Evolutionary conservation across 495 filamentous ascomycete genomes (phyloP), one percentile per base, ranked within the genome.

Genomic region (Penicillium waksmanii): DNA sequence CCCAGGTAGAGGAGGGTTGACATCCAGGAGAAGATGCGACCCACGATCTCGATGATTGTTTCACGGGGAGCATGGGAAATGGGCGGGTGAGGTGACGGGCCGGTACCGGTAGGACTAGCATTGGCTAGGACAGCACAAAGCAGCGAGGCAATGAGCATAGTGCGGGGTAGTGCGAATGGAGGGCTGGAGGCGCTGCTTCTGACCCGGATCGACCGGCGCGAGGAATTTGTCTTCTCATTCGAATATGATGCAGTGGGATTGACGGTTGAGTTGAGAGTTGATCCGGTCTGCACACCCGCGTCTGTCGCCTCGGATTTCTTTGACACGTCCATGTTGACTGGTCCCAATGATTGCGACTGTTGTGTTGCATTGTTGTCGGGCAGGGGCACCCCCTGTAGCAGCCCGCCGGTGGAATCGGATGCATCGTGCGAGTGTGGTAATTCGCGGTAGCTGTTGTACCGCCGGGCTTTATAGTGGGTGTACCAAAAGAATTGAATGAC

Each of bases 401-500:
- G 46, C 38, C 74, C 40, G 47, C 51, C 64, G 18, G 59, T 57
- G 9, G 56, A 42, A 15, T 51, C 58, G 48, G 70, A 56, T 21
- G 69, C 65, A 10, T 70, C 56, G 49, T 64, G 49, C 35, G 69
- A 57, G 33, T 62, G 43, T n/a, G 60, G 50, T 4, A 72, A 19
- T 10, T 61, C 61, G 40, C 42, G 33, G 34, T 76, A 76, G 7
- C 58, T 68, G 50, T 71, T 77, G 43, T 69, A 58, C 21, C 60
- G 68, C 1, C 68, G 58, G 5, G 65, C 67, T 63, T 82, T 77
- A 58, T 84, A 67, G 49, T 81, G 73, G 18, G 83, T 83, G 55
- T 90, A 91, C 87, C 88, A 91, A 52, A 87, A 71, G 68, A 85
- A 90, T 70, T 91, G 88, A 31, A 73, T 68, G 4, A 87, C 82